Evolutionary conservation across 1,284 basidiomycete species (phyloP), one percentile per base, ranked within the genome.

Genomic region (Ustilago shanxiensis): DNA sequence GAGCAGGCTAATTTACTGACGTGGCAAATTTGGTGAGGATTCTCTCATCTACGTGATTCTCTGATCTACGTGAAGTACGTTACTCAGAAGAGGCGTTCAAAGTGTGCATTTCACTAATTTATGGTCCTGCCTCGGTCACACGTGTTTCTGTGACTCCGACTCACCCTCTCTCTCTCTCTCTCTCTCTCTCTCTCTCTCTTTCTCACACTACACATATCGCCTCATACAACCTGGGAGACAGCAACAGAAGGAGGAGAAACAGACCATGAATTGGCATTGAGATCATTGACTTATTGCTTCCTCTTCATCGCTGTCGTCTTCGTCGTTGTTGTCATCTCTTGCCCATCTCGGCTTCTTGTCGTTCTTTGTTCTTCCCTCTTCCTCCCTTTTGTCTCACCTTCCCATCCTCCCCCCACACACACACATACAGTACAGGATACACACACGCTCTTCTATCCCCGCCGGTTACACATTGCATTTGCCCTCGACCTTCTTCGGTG

Each of bases 211-310:
- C n/a, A n/a, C n/a, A n/a, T n/a, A 44, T 44, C 55, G 44, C 44
- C 24, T 50, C 47, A 29, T 50, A 50, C 47, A 52, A 11, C 31
- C n/a, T n/a, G 11, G 31, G 6, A 33, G 6, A 33, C 31, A 6
- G 31, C 31, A 28, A 9, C 31, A 37, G 31, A 14, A 49, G 10
- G 8, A 24, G 11, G 20, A 24, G 26, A 24, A 5, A 37, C 18
- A 56, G 24, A 26, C 33, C 28, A 62, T 62, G 60, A 0, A 49
- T 49, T 37, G 52, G 51, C 24, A 49, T 47, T 28, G 60, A 62
- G 24, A 49, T n/a, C n/a, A n/a, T n/a, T n/a, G n/a, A n/a, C n/a
- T n/a, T n/a, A n/a, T 49, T 49, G 44, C 44, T 45, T 45, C n/a
- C 1, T 24, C 47, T 22, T 47, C 45, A 16, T 41, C 13, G 18